A percentile compares a stretch with the other conserved stretches of the same genome.
These are phyloP conservation scores for Aspergillus pseudonomiae DNA, from an alignment of 2,329 filamentous ascomycete genomes.

Conservation along the genomic window DNA sequence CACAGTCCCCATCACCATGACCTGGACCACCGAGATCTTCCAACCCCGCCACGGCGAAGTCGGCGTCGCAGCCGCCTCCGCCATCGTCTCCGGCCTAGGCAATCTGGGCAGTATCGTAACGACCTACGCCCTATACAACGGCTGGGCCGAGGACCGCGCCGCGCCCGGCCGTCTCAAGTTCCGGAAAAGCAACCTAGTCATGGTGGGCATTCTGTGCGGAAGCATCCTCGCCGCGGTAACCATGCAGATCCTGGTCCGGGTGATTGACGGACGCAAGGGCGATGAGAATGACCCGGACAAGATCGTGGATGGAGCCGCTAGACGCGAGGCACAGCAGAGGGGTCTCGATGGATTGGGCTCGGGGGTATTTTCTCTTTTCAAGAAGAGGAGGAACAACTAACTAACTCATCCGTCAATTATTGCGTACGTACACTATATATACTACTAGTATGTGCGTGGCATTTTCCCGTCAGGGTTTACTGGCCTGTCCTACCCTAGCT, in stretches of 20 bases:
- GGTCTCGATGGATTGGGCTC: conserved; percentile 39
- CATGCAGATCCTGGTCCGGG: conserved; percentile 67
- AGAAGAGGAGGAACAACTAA: conserved; percentile 3
- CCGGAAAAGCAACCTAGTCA: conserved; percentile 80
- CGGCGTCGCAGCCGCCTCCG: conserved; percentile 82
- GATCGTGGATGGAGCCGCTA: conserved; percentile 38
- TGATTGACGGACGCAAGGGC: conserved; percentile 37
- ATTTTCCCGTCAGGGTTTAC: too few species aligned
- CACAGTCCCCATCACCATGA: conserved; percentile 91
- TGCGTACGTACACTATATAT: neutral
- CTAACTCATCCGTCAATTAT: neutral
- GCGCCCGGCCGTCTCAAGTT: conserved; percentile 68
- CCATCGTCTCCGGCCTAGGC: conserved; percentile 82
- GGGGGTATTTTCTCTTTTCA: conserved; percentile 10
- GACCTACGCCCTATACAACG: conserved; percentile 85
- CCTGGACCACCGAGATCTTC: conserved; percentile 90
- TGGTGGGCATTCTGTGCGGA: conserved; percentile 80
- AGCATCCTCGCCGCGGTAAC: conserved; percentile 70
- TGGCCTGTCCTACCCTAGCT: too few species aligned
- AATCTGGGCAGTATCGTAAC: conserved; percentile 85
- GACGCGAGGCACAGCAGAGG: conserved; percentile 38
- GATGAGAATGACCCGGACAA: conserved; percentile 18
- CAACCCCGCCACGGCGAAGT: conserved; percentile 87
- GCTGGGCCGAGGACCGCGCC: conserved; percentile 77
- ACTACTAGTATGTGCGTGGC: too few species aligned